These are phyloP conservation scores for Trichothecium roseum DNA, from an alignment of 2,329 filamentous ascomycete genomes.

Conservation along the genomic window DNA sequence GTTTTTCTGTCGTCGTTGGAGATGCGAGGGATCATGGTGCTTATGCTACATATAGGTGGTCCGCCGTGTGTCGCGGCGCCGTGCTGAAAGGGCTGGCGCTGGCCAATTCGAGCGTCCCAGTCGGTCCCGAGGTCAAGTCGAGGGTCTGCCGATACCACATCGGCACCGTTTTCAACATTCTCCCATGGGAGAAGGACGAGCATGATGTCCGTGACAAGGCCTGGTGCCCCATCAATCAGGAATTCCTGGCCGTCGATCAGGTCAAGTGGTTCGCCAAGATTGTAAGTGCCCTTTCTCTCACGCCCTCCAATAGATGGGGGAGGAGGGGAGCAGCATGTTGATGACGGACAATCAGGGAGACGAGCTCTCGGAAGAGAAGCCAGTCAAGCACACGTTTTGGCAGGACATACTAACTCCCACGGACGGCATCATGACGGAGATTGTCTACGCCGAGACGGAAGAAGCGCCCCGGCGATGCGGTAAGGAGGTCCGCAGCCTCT, in stretches of 20 bases:
- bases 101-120: background rate
- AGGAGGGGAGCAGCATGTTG: no score
- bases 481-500: slow-evolving; percentile 2
- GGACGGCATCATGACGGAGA: background rate
- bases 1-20: slow-evolving; percentile 3
- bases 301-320: no score
- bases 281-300: slow-evolving; percentile 1
- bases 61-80: slow-evolving; percentile 22
- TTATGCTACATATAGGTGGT: slow-evolving; percentile 16
- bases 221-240: background rate
- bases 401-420: background rate
- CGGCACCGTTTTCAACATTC: background rate
- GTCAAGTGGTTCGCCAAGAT: slow-evolving; percentile 6
- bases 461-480: background rate
- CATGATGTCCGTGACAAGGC: background rate
- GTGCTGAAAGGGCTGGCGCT: slow-evolving; percentile 13
- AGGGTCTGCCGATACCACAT: slow-evolving; percentile 6
- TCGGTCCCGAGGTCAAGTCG: slow-evolving; percentile 1
- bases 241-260: background rate
- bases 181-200: background rate
- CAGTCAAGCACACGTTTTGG: background rate
- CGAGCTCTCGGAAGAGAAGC: no score
- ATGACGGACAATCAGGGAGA: no score
- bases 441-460: slow-evolving; percentile 1
- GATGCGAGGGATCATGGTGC: background rate